Evolutionary conservation across 352 stramenopile species (phyloP), one percentile per base, ranked within the genome.

Genomic region (Pythium scleroteichum): DNA sequence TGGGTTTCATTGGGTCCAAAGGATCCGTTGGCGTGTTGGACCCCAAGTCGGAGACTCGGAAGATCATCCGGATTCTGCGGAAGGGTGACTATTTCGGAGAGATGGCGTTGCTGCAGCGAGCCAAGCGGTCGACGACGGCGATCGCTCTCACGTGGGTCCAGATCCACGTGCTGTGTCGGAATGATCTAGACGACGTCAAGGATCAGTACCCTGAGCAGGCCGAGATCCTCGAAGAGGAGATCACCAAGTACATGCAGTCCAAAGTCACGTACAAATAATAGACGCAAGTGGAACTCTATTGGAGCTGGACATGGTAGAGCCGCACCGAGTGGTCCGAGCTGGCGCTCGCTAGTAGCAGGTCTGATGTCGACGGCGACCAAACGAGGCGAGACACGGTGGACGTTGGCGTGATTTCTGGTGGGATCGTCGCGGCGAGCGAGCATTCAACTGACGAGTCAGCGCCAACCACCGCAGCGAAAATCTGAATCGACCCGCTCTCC

Each of bases 11-110:
- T 46, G 80, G 80, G 16, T 87, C 77, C 14, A 90, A 86, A 60
- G 83, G 81, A 1, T 78, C 71, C 1, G 80, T 90, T 2, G 81
- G 79, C 13, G 69, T 92, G n/a, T 64, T 92, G 4, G 82, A 89
- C 41, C 82, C 82, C 4, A 75, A 68, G 9, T 72, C 74, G 0
- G 41, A 78, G 10, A 57, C 27, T 10, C 65, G 75, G 17, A 80
- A 83, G 35, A 83, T 92, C 47, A 88, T 90, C 10, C 68, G 79
- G n/a, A 87, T 90, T 19, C 64, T 92, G 42, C 68, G 73, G 13
- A 87, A 88, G 41, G 83, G 83, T 22, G 80, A 92, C 27, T 92
- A 91, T 59, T 89, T 92, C 53, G 83, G 83, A 4, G 83, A 92
- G 44, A 92, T 92, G 80, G 77, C 80, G 13, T 49, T 92, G 45